Base-by-base conservation (phyloP, 108 stramenopile genomes). In the Nitzschia sp. region DNA sequence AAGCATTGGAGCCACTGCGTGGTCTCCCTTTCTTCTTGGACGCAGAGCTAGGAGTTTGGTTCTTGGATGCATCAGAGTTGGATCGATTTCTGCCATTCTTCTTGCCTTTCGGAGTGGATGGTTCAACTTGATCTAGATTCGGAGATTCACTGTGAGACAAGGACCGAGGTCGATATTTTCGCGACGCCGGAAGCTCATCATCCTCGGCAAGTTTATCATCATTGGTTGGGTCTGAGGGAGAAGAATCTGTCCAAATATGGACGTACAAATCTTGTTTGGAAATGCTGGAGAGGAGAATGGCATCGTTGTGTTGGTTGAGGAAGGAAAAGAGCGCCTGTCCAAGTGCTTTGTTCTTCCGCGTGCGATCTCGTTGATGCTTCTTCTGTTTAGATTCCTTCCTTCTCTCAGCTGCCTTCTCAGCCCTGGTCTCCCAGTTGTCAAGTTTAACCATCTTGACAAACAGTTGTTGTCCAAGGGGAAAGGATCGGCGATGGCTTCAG, bases 341-440 rank as follows among this genome's bases (percentile, higher is more conserved):
- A 54, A 54, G 53, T 21, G 51, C 14, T 62, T 81, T 81, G 52
- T 67, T 53, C 11, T 41, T 11, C 39, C 70, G 65, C 29, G 42
- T 64, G 3, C 57, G 65, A 24, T 59, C 74, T 5, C 51, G 60
- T 38, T 65, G 70, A 21, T 72, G 65, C 44, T 81, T 81, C 20
- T 67, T 53, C 24, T 73, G 64, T 38, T 81, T 81, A 3, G 80
- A 58, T 42, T 59, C 71, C 15, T 46, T 66, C 22, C 80, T 67
- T 15, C 80, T 71, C 22, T 69, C 46, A 2, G 68, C 68, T 29
- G 68, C 68, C 41, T 69, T 55, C 25, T 55, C 53, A 24, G 68
- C 68, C 21, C 42, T 54, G 48, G 68, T 69, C n/a, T 69, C 55
- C 68, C 68, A 69, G 44, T 48, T 69, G 22, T 69, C 68, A 22